Evolutionary conservation across 345 rosid species (phyloP).

Genomic region (Lumnitzera littorea): DNA sequence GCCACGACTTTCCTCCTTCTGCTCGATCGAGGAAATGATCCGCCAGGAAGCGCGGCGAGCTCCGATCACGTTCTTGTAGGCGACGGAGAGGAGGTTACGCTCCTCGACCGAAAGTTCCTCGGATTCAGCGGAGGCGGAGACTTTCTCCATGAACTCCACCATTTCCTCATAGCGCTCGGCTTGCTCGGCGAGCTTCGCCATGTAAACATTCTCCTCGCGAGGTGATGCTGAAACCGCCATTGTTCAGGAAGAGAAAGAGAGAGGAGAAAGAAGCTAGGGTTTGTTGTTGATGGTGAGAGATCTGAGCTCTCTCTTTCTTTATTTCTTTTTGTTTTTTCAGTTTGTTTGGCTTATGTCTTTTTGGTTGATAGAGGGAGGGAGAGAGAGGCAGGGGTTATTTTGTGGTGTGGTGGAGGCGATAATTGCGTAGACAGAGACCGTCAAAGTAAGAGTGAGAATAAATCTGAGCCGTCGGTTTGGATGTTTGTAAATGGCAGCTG

Average conservation of each 20-base stretch:
- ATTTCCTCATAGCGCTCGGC: conserved; percentile 95
- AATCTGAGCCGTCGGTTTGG: conserved; percentile 9
- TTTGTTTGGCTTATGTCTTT: background rate
- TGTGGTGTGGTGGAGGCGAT: conserved; percentile 25
- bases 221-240: conserved; percentile 32
- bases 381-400: conserved; percentile 17
- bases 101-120: conserved; percentile 83
- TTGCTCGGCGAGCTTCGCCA: conserved; percentile 94
- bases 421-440: conserved; percentile 30
- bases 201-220: conserved; percentile 75
- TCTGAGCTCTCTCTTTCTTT: background rate
- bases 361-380: background rate
- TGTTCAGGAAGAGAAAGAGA: conserved; percentile 7
- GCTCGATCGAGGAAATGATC: conserved; percentile 82
- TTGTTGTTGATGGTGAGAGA: background rate
- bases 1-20: conserved; percentile 88
- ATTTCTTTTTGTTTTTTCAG: background rate
- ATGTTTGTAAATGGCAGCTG: too few relatives aligned
- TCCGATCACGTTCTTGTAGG: conserved; percentile 96
- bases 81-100: conserved; percentile 90
- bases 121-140: conserved; percentile 41
- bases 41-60: conserved; percentile 93
- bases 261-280: background rate
- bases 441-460: background rate
- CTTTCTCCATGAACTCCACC: conserved; percentile 93